Percentiles rank a stretch among this genome's conserved stretches.
Conservation (phyloP, 768 basidiomycete species). For the Gelatoporia subvermispora region DNA sequence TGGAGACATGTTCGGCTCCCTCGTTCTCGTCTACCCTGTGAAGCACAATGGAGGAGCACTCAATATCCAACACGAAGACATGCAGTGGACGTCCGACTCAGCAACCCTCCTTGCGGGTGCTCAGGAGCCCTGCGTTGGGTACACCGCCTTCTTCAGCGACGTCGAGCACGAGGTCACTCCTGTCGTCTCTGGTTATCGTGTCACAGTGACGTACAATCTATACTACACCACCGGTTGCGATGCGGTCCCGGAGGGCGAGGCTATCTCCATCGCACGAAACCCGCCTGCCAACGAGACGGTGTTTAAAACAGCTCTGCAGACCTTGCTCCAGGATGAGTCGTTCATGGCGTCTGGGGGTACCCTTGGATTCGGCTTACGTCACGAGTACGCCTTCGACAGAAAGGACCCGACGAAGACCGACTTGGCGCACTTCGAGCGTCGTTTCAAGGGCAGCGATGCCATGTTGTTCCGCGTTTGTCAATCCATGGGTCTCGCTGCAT, state of each 20-base stretch:
- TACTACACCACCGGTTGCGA: constrained; percentile 6
- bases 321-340: constrained; percentile 24
- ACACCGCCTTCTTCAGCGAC: constrained; percentile 39
- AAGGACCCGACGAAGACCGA: too few relatives aligned
- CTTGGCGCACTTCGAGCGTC: neutral
- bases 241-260: neutral
- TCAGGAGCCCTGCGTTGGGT: constrained; percentile 12
- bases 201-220: constrained; percentile 42
- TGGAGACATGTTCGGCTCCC: constrained; percentile 35
- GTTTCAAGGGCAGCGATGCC: constrained; percentile 9
- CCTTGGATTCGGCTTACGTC: constrained; percentile 35
- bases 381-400: constrained; percentile 18
- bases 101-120: constrained; percentile 21
- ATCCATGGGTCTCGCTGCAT: neutral
- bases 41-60: constrained; percentile 41
- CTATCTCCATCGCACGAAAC: neutral
- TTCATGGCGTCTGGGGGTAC: constrained; percentile 32
- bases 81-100: constrained; percentile 27
- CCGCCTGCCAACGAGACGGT: neutral
- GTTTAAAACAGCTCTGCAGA: constrained; percentile 12
- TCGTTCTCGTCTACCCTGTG: constrained; percentile 44
- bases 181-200: constrained; percentile 35
- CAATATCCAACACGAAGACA: constrained; percentile 21
- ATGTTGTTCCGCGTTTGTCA: neutral
- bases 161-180: constrained; percentile 41